Conservation (phyloP, 2,329 filamentous ascomycete genomes). For the Nothophaeocryptopus gaeumannii region DNA sequence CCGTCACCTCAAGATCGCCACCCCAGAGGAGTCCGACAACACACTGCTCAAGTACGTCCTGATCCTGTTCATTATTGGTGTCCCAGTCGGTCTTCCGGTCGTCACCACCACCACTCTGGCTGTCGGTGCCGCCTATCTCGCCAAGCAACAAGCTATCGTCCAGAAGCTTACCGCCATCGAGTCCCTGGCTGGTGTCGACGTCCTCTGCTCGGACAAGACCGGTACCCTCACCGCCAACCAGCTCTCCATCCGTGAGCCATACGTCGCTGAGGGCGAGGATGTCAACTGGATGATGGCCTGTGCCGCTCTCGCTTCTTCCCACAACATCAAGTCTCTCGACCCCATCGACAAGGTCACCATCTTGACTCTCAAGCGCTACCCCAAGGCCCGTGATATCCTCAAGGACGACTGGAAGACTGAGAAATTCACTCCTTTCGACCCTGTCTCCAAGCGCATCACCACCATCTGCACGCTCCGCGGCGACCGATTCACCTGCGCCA, state of each 20-base stretch:
- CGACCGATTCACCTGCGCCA: slow-evolving; percentile 69
- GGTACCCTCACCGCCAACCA: slow-evolving; percentile 74
- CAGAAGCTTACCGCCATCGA: slow-evolving; percentile 78
- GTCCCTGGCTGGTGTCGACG: slow-evolving; percentile 71
- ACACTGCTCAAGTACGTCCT: slow-evolving; percentile 67
- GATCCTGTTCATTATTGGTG: slow-evolving; percentile 73
- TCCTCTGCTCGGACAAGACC: slow-evolving; percentile 79
- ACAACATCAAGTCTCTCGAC: slow-evolving; percentile 75
- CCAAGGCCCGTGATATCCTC: slow-evolving; percentile 73
- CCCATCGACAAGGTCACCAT: slow-evolving; percentile 79
- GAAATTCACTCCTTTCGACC: slow-evolving; percentile 76
- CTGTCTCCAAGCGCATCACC: slow-evolving; percentile 76
- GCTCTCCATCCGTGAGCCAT: slow-evolving; percentile 73
- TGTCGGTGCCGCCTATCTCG: slow-evolving; percentile 73
- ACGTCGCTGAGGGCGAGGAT: slow-evolving; percentile 72
- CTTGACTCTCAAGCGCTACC: slow-evolving; percentile 71
- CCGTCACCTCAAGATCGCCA: slow-evolving; percentile 64
- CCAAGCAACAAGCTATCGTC: slow-evolving; percentile 74
- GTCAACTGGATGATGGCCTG: slow-evolving; percentile 85
- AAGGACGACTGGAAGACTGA: slow-evolving; percentile 72
- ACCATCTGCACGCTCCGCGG: slow-evolving; percentile 66
- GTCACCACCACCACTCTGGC: slow-evolving; percentile 75
- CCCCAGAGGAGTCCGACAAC: slow-evolving; percentile 56
- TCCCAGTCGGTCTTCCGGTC: slow-evolving; percentile 75
- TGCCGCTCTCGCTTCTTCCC: slow-evolving; percentile 71